A percentile compares a stretch with the other conserved stretches of the same genome.
Evolutionary conservation across 208 protist species (phyloP).

Genomic region (Leishmania lainsoni): DNA sequence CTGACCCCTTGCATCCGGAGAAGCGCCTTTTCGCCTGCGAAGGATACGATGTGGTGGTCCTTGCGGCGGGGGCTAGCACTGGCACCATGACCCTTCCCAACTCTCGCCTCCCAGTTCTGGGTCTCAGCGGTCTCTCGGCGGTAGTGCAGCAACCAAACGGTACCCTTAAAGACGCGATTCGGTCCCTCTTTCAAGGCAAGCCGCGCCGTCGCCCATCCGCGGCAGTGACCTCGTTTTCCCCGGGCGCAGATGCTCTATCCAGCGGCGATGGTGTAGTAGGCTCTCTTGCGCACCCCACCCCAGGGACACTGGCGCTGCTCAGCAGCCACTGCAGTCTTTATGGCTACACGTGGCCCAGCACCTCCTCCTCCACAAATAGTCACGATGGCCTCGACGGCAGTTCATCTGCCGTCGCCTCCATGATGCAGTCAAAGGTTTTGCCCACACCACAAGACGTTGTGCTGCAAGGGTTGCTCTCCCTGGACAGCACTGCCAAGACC

Average conservation of each 20-base stretch:
- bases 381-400: background rate
- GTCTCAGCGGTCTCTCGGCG: constrained; percentile 54
- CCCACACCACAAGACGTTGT: constrained; percentile 23
- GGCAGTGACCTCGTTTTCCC: background rate
- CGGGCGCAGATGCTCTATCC: too few species aligned
- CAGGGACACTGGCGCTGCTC: constrained; percentile 29
- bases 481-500: constrained; percentile 44
- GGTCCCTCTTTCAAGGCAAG: constrained; percentile 29
- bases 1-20: constrained; percentile 23
- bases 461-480: constrained; percentile 60
- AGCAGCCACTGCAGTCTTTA: constrained; percentile 42
- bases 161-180: constrained; percentile 27
- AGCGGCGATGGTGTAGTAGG: background rate
- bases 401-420: constrained; percentile 5
- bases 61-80: constrained; percentile 65
- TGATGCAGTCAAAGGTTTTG: constrained; percentile 15
- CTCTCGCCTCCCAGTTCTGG: constrained; percentile 68
- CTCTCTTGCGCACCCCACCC: constrained; percentile 8
- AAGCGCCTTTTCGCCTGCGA: constrained; percentile 34
- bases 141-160: constrained; percentile 30
- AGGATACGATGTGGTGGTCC: constrained; percentile 80
- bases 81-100: constrained; percentile 57
- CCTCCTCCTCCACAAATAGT: background rate
- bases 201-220: background rate
- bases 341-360: constrained; percentile 31